Evolutionary conservation across 2,329 filamentous ascomycete genomes (phyloP).

Genomic region (Sclerotiophoma versabilis): DNA sequence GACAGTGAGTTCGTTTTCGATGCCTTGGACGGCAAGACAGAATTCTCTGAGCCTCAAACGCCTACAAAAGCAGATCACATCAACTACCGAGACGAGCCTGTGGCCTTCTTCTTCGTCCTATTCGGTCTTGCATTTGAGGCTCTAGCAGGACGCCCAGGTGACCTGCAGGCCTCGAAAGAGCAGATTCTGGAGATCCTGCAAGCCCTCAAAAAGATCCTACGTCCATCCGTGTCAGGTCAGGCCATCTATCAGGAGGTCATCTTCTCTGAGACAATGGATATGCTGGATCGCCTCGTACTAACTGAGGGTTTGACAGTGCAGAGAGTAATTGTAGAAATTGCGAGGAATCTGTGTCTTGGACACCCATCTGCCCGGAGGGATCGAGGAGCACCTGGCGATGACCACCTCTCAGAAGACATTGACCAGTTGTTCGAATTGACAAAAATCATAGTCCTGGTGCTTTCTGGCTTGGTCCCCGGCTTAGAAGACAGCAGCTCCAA

Average conservation of each 20-base stretch:
- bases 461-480: slow-evolving; percentile 87
- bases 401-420: slow-evolving; percentile 91
- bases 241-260: slow-evolving; percentile 96
- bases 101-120: slow-evolving; percentile 98
- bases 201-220: slow-evolving; percentile 92
- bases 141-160: slow-evolving; percentile 79
- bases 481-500: slow-evolving; percentile 64
- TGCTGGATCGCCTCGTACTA: slow-evolving; percentile 88
- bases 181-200: slow-evolving; percentile 88
- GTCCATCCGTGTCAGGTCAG: slow-evolving; percentile 92
- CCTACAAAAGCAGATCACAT: slow-evolving; percentile 74
- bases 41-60: slow-evolving; percentile 43
- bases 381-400: slow-evolving; percentile 64
- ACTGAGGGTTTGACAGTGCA: slow-evolving; percentile 92
- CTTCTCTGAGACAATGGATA: slow-evolving; percentile 96
- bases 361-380: slow-evolving; percentile 85
- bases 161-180: slow-evolving; percentile 73
- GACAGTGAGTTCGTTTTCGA: slow-evolving; percentile 98
- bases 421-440: slow-evolving; percentile 98
- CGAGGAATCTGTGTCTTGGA: slow-evolving; percentile 84
- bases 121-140: slow-evolving; percentile 98
- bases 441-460: slow-evolving; percentile 90
- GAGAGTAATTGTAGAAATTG: slow-evolving; percentile 91
- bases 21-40: slow-evolving; percentile 83
- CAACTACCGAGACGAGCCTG: slow-evolving; percentile 96